phyloP scores from a whole-genome alignment of 768 basidiomycete genomes.

The Leccinum subtestaceum region DNA sequence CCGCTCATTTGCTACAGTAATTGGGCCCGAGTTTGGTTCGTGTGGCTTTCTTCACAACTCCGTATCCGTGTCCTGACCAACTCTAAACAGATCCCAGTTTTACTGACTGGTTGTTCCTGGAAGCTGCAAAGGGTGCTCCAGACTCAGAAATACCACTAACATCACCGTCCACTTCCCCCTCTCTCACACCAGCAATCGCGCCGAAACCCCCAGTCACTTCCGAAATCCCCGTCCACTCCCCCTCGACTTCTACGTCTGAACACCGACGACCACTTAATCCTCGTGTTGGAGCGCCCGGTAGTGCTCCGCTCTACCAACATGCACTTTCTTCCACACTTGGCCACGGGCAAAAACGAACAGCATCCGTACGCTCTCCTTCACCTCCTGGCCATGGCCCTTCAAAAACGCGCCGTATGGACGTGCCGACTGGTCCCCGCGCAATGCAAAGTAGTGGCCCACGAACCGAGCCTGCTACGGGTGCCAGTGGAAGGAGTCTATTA shows the following conservation, averaged over 20 bases:
- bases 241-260: conserved; percentile 15
- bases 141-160: conserved; percentile 45
- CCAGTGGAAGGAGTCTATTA: conserved; percentile 60
- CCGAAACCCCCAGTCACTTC: conserved; percentile 30
- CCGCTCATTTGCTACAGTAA: conserved; percentile 38
- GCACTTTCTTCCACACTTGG: conserved; percentile 61
- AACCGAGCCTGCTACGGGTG: conserved; percentile 14
- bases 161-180: conserved; percentile 26
- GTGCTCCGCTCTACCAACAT: conserved; percentile 63
- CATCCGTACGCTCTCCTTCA: conserved; percentile 61
- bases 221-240: conserved; percentile 25
- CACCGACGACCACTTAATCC: conserved; percentile 41
- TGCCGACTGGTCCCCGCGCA: conserved; percentile 83
- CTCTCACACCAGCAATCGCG: conserved; percentile 22
- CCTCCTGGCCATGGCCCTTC: conserved; percentile 64
- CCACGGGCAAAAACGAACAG: conserved; percentile 58
- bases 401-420: conserved; percentile 70
- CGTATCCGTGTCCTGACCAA: conserved; percentile 1
- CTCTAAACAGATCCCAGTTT: conserved; percentile 67
- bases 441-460: conserved; percentile 46
- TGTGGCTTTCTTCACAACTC: conserved; percentile 9
- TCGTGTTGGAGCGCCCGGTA: conserved; percentile 37
- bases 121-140: conserved; percentile 68
- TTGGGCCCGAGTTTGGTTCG: conserved; percentile 81
- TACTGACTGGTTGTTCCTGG: conserved; percentile 85